Percentiles rank a stretch among this genome's conserved stretches.
phyloP scores from a whole-genome alignment of 1,284 basidiomycete genomes.

The Tilletiopsis washingtonensis region DNA sequence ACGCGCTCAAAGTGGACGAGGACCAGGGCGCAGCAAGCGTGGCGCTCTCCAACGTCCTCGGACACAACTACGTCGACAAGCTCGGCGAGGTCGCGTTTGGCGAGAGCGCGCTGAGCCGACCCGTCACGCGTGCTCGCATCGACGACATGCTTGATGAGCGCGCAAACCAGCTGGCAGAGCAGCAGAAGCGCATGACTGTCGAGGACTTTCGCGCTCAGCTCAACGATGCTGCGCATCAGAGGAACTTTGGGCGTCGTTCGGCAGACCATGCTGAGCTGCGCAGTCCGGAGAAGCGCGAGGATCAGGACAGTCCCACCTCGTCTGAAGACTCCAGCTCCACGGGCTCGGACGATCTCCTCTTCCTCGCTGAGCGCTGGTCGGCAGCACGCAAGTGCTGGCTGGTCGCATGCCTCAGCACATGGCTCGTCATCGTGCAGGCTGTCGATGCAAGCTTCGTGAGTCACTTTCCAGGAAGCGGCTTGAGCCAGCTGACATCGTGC shows the following conservation, averaged over 20 bases:
- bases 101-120: slow-evolving; percentile 27
- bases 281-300: slow-evolving; percentile 9
- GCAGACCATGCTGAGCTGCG: slow-evolving; percentile 14
- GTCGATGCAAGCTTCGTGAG: slow-evolving; percentile 24
- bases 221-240: slow-evolving; percentile 12
- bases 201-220: slow-evolving; percentile 3
- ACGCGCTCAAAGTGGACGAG: slow-evolving; percentile 20
- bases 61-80: slow-evolving; percentile 29
- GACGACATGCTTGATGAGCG: slow-evolving; percentile 26
- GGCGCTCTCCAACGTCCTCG: slow-evolving; percentile 20
- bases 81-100: slow-evolving; percentile 32
- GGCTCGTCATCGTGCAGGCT: slow-evolving; percentile 18
- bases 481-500: not conserved
- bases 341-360: slow-evolving; percentile 5
- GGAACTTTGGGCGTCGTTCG: too few relatives aligned
- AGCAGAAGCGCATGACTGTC: slow-evolving; percentile 4
- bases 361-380: slow-evolving; percentile 23
- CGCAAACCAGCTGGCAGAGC: slow-evolving; percentile 1
- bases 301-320: not conserved
- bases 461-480: slow-evolving; percentile 9
- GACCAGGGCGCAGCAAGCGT: slow-evolving; percentile 9
- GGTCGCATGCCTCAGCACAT: slow-evolving; percentile 12
- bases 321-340: slow-evolving; percentile 3
- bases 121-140: slow-evolving; percentile 26
- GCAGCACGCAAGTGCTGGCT: slow-evolving; percentile 13